A percentile compares a stretch with the other conserved stretches of the same genome.
These are phyloP conservation scores for Phytophthora podocarpi DNA, from an alignment of 352 stramenopile genomes.

Conservation along the genomic window DNA sequence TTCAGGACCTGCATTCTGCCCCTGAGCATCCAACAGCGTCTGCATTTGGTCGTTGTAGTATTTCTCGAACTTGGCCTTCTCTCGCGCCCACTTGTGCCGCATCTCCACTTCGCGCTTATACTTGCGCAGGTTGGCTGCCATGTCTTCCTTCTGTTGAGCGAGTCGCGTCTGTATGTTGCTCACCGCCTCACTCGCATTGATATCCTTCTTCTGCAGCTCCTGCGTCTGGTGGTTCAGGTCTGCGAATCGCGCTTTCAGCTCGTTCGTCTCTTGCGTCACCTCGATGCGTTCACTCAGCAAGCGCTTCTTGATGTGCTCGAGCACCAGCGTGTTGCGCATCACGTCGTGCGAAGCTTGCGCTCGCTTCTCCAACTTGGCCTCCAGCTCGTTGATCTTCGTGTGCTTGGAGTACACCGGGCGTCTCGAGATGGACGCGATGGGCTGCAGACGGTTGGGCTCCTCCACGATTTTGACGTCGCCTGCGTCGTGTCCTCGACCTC, in stretches of 20 bases:
- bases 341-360: constrained; percentile 66
- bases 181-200: constrained; percentile 69
- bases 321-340: constrained; percentile 62
- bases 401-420: constrained; percentile 85
- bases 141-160: constrained; percentile 72
- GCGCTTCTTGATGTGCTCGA: constrained; percentile 85
- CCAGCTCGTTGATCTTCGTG: constrained; percentile 80
- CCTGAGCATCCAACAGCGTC: constrained; percentile 22
- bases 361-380: constrained; percentile 63
- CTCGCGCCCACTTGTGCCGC: constrained; percentile 74
- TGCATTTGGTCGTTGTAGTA: constrained; percentile 85
- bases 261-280: constrained; percentile 56
- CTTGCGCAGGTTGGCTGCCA: constrained; percentile 59
- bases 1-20: not conserved
- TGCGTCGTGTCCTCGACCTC: not conserved
- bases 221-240: constrained; percentile 72
- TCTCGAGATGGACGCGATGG: constrained; percentile 76
- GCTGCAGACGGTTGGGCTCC: constrained; percentile 61
- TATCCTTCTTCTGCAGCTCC: constrained; percentile 82
- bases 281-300: constrained; percentile 61
- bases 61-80: constrained; percentile 86
- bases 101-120: constrained; percentile 73
- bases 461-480: constrained; percentile 38
- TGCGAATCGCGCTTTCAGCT: constrained; percentile 63
- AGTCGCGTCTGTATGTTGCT: constrained; percentile 73